phyloP scores from a whole-genome alignment of 805 yeast species.

The Starmera quercuum region DNA sequence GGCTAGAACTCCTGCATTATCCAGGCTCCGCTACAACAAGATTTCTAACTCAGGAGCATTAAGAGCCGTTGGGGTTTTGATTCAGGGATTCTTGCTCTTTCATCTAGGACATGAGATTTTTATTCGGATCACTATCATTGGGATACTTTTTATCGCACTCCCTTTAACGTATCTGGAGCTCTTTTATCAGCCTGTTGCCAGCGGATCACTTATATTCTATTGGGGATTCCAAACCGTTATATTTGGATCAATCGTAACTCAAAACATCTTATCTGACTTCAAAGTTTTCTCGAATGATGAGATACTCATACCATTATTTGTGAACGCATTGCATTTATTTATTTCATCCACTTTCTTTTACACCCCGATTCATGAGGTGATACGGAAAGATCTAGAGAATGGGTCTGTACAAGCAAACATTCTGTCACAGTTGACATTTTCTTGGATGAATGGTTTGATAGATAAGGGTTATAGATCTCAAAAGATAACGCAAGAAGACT shows the following conservation, averaged over 20 bases:
- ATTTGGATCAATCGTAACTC: slow-evolving; percentile 35
- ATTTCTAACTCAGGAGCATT: slow-evolving; percentile 7
- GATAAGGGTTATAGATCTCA: slow-evolving; percentile 53
- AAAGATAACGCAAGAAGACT: slow-evolving; percentile 51
- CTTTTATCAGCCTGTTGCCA: slow-evolving; percentile 40
- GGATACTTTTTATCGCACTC: slow-evolving; percentile 20
- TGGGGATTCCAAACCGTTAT: slow-evolving; percentile 56
- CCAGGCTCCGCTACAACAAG: slow-evolving; percentile 8
- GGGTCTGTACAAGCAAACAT: slow-evolving; percentile 59
- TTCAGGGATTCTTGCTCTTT: slow-evolving; percentile 7
- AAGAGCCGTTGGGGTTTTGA: neutral
- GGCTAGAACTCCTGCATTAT: neutral
- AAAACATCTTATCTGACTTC: slow-evolving; percentile 23
- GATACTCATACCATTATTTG: slow-evolving; percentile 14
- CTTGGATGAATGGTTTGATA: slow-evolving; percentile 90
- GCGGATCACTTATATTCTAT: slow-evolving; percentile 62
- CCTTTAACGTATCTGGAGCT: slow-evolving; percentile 40
- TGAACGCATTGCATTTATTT: slow-evolving; percentile 21
- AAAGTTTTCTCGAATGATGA: slow-evolving; percentile 14
- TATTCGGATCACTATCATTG: slow-evolving; percentile 8
- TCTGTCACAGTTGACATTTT: slow-evolving; percentile 69
- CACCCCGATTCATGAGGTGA: slow-evolving; percentile 33
- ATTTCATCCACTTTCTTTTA: slow-evolving; percentile 27
- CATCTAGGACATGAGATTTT: neutral
- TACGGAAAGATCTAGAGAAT: slow-evolving; percentile 18